phyloP scores from a whole-genome alignment of 1,139 yeast species.

The Magnusiomyces sp. region DNA sequence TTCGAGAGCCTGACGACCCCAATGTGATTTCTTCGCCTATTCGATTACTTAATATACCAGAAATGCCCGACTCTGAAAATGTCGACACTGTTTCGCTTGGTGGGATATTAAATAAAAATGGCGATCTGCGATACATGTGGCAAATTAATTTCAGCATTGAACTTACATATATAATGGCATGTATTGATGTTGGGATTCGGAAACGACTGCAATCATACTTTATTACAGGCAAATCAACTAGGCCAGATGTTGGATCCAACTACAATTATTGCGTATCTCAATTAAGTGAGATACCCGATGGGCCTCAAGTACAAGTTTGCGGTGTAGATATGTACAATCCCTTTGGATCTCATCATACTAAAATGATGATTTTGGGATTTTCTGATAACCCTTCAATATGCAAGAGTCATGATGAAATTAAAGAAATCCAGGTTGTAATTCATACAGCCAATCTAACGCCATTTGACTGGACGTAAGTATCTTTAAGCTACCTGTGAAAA shows the following conservation, averaged over 20 bases:
- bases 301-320: constrained; percentile 1
- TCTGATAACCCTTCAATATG: constrained; percentile 9
- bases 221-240: constrained; percentile 20
- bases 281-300: constrained; percentile 11
- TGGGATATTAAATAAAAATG: constrained; percentile 16
- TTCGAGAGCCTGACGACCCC: neutral
- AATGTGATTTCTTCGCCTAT: constrained; percentile 14
- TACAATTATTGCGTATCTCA: constrained; percentile 16
- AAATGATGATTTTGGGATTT: constrained; percentile 29
- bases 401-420: constrained; percentile 1
- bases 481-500: neutral
- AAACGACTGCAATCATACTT: constrained; percentile 20
- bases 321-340: constrained; percentile 18
- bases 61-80: constrained; percentile 18
- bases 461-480: constrained; percentile 26
- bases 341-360: constrained; percentile 31
- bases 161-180: constrained; percentile 22
- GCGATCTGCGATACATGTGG: constrained; percentile 18
- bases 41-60: constrained; percentile 15
- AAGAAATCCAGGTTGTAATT: constrained; percentile 25
- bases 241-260: constrained; percentile 12
- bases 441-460: constrained; percentile 31
- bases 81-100: constrained; percentile 17
- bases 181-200: constrained; percentile 17
- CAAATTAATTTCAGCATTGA: constrained; percentile 28